Base-by-base conservation (phyloP, 2,329 filamentous ascomycete genomes). In the Didymella pinodella region DNA sequence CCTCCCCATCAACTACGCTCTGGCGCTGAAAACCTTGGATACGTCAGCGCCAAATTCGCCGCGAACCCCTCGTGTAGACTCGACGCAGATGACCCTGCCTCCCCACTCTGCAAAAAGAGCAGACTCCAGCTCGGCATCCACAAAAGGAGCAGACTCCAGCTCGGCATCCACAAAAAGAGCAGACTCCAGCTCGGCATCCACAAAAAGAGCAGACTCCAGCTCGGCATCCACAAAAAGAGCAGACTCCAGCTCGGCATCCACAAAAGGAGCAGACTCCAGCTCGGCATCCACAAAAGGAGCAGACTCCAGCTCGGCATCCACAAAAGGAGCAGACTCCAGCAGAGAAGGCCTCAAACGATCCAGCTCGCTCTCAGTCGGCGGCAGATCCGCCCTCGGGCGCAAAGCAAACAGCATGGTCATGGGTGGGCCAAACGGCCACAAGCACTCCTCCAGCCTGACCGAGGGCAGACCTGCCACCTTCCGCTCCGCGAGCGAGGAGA, bases 1-100 rank as follows among this genome's bases (percentile, higher is more conserved):
- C 62, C 69, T 73, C 57, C 76, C 76, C 31, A 77, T 78, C 59
- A 72, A 79, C 57, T 79, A 79, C 66, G 70, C 70, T 22, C 70
- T 77, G 38, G 77, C 76, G n/a, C 63, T 79, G 36, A 65, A 76
- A 49, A 65, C 65, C 22, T 64, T 78, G 26, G 68, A 72, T n/a
- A 63, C 67, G 31, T 58, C 61, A 38, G 57, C 65, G 34, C 64
- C 64, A 26, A 43, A 62, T 4, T 59, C 65, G 7, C 62, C 68
- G 22, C 48, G 41, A 6, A 45, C 55, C 4, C 54, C 59, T 8
- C 61, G 51, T 11, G 46, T 58, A 4, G 58, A 61, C 29, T 57
- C 61, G 12, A 54, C 57, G 12, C 61, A 52, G 25, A 52, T 62
- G 32, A 61, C 31, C 18, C 61, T 61, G 22, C 64, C 64, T 34